A percentile compares a stretch with the other conserved stretches of the same genome.
phyloP scores from a whole-genome alignment of 2,329 filamentous ascomycete genomes.

The Colletotrichum euphorbiae region DNA sequence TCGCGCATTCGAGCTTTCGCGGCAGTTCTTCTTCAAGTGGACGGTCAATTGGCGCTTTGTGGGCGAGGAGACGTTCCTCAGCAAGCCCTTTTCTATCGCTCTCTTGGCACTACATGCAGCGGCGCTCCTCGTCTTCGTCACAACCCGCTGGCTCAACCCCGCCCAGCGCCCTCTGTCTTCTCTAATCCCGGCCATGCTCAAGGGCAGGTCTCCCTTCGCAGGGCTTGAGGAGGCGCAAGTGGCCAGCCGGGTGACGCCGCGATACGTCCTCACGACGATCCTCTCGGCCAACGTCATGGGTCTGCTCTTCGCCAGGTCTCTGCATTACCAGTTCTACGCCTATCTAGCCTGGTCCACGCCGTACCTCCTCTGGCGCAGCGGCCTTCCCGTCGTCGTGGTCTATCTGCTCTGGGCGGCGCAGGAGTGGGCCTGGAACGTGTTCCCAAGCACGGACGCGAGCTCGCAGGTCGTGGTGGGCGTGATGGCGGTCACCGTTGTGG shows the following conservation, averaged over 20 bases:
- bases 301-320: slow-evolving; percentile 84
- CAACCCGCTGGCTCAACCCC: slow-evolving; percentile 78
- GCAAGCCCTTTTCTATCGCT: slow-evolving; percentile 72
- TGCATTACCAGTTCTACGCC: slow-evolving; percentile 96
- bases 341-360: slow-evolving; percentile 92
- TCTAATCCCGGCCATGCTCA: slow-evolving; percentile 61
- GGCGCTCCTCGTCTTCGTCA: slow-evolving; percentile 75
- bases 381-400: slow-evolving; percentile 74
- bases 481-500: slow-evolving; percentile 73
- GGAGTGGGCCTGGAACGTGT: slow-evolving; percentile 95
- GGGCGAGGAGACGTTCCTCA: slow-evolving; percentile 83
- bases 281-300: slow-evolving; percentile 83
- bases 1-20: slow-evolving; percentile 89
- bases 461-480: slow-evolving; percentile 75
- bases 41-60: slow-evolving; percentile 99
- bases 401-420: slow-evolving; percentile 80
- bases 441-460: slow-evolving; percentile 76
- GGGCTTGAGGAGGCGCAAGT: slow-evolving; percentile 67
- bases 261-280: slow-evolving; percentile 81
- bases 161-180: slow-evolving; percentile 67
- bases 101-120: slow-evolving; percentile 74
- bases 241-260: slow-evolving; percentile 70
- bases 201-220: slow-evolving; percentile 58
- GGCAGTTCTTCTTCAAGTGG: slow-evolving; percentile 96
- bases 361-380: slow-evolving; percentile 85